Percentiles rank a stretch among this genome's conserved stretches.
These are phyloP conservation scores for Euphorbia schlechtendalii DNA, from an alignment of 441 rosid species.

Conservation along the genomic window DNA sequence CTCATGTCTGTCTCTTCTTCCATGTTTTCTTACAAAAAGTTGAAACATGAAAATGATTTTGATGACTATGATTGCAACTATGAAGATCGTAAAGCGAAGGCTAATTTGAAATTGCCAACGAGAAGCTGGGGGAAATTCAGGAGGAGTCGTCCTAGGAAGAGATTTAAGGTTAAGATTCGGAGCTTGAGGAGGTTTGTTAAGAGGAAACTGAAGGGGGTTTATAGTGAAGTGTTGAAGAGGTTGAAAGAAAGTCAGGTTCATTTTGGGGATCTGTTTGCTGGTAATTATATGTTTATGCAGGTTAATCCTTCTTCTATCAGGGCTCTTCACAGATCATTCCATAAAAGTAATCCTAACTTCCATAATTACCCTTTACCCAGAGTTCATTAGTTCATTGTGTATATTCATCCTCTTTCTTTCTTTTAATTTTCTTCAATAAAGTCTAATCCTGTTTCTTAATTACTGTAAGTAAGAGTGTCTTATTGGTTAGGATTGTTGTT, in stretches of 20 bases:
- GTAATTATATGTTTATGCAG: slow-evolving; percentile 82
- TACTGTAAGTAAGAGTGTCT: no score
- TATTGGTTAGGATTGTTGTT: no score
- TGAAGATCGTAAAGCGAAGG: slow-evolving; percentile 13
- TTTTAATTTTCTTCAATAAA: no score
- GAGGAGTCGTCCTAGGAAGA: slow-evolving; percentile 33
- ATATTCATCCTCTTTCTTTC: no score
- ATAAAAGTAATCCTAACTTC: not conserved
- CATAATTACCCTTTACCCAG: slow-evolving; percentile 26
- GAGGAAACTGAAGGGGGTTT: slow-evolving; percentile 37
- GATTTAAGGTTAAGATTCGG: slow-evolving; percentile 49
- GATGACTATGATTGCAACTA: no score
- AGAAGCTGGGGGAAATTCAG: slow-evolving; percentile 32
- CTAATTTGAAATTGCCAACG: slow-evolving; percentile 11
- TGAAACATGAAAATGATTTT: slow-evolving; percentile 28
- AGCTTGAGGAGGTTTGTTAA: slow-evolving; percentile 45
- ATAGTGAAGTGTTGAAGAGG: slow-evolving; percentile 44
- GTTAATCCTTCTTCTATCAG: slow-evolving; percentile 60
- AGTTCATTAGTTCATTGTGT: slow-evolving; percentile 15
- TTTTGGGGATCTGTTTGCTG: slow-evolving; percentile 81
- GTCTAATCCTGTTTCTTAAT: no score
- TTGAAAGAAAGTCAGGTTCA: slow-evolving; percentile 62
- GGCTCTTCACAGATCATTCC: slow-evolving; percentile 31
- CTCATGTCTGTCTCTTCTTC: slow-evolving; percentile 17
- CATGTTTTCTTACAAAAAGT: slow-evolving; percentile 32